These are phyloP conservation scores for Waltergamsia citrina DNA, from an alignment of 2,329 filamentous ascomycete species.

Conservation along the genomic window DNA sequence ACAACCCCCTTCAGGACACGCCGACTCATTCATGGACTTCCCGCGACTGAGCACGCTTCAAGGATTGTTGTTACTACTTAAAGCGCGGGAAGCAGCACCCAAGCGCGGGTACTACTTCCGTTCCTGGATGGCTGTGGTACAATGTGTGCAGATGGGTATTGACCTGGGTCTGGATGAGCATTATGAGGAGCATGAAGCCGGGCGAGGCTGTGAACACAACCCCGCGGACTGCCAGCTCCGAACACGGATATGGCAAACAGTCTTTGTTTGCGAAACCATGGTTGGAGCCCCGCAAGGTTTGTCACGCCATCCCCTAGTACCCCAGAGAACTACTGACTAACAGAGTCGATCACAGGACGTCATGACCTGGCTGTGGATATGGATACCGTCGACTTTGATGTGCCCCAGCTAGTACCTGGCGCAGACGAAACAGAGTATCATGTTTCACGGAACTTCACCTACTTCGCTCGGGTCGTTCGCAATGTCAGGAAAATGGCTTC, in stretches of 20 bases:
- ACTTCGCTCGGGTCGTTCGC: constrained; percentile 67
- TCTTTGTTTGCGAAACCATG: constrained; percentile 84
- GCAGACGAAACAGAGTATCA: constrained; percentile 67
- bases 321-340: neutral
- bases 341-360: constrained; percentile 45
- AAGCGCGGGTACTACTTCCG: constrained; percentile 94
- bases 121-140: constrained; percentile 93
- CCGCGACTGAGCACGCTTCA: constrained; percentile 87
- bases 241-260: constrained; percentile 81
- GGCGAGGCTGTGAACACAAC: constrained; percentile 58
- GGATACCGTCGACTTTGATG: constrained; percentile 65
- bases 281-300: constrained; percentile 85
- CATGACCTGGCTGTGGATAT: constrained; percentile 68
- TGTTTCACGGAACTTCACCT: constrained; percentile 75
- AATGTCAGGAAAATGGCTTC: constrained; percentile 72
- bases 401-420: constrained; percentile 53
- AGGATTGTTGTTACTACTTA: constrained; percentile 76
- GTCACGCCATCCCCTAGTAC: constrained; percentile 3
- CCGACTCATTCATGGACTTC: constrained; percentile 88
- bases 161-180: constrained; percentile 87
- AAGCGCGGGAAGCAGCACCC: constrained; percentile 83
- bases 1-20: constrained; percentile 52
- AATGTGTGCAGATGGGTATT: constrained; percentile 86
- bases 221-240: constrained; percentile 73
- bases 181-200: constrained; percentile 65